Base-by-base conservation (phyloP, 2,329 filamentous ascomycete genomes). In the Pseudophaeomoniella oleicola region DNA sequence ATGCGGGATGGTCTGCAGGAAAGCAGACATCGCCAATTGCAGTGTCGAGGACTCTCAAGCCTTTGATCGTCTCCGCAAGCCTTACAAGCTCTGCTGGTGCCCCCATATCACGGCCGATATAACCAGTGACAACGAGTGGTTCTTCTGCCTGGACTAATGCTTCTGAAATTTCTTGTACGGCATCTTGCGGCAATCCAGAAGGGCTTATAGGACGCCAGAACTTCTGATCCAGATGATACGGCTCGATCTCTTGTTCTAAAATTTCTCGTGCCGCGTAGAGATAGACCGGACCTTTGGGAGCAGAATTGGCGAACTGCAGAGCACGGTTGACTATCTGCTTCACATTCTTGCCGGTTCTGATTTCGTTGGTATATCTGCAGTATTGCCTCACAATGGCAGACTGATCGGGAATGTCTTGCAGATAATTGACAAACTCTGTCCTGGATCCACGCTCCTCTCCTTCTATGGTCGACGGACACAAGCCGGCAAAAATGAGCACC, bases 261-360 rank as follows among this genome's bases (percentile, higher is more conserved):
- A 85, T 74, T 56, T 93, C 85, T 44, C 85, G 67, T 1, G 82
- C 79, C 1, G 80, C 83, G 38, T 71, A 74, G 3, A 93, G 62
- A 47, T 93, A 92, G 1, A 86, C 82, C 0, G 85, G 85, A 0
- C 85, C 85, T 43, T 78, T 70, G 0, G 85, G 85, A 37, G 79
- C 78, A 17, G 76, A 83, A 34, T 63, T 80, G 0, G 85, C 83
- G 50, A 90, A 92, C 46, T 84, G 82, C 38, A 93, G 56, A 0
- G 85, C 85, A 1, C 85, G 77, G 51, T 85, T 85, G 41, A 93
- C 81, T 60, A 92, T 78, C 61, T 93, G 84, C 65, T 92, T 92
- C 41, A 92, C 74, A 50, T 92, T 93, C 51, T 72, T 72, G 12
- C 83, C 84, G 2, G 80, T 79, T 61, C 86, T 87, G 56, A 93